Base-by-base conservation (phyloP, 768 basidiomycete genomes). In the Rossbeevera mucosa region DNA sequence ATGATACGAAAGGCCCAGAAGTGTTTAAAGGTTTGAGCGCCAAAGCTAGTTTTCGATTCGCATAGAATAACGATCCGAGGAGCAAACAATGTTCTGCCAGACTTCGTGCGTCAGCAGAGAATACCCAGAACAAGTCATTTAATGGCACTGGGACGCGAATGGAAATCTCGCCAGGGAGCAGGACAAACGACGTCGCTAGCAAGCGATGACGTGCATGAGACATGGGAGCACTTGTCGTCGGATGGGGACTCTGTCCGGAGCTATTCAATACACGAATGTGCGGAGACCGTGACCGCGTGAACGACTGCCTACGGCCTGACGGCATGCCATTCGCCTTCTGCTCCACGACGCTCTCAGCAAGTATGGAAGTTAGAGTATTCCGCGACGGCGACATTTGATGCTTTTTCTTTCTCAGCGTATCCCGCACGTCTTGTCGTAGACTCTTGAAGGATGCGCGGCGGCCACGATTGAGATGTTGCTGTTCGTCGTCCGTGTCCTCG, bases 281-380 rank as follows among this genome's bases (percentile, higher is more conserved):
- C 38, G 88, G 86, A 2, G 88, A 88, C 20, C 81, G 80, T 7
- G 88, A 88, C n/a, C 86, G 83, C 31, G 86, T 81, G 60, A 89
- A 87, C 1, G 80, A 65, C 44, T 71, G 70, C 47, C 76, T 74
- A 47, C 65, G 72, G 38, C 64, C 72, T 36, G n/a, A 36, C 45
- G 57, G 61, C 20, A 73, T 63, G 7, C 72, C 65, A 29, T 63
- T 69, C 63, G 54, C 56, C 64, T 52, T 67, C 72, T 46, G 70
- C 57, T 61, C 74, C 67, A 45, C 51, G 45, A 43, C 61, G 63
- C 49, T 71, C 64, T 54, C 68, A 30, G 41, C 48, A 47, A 48
- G 41, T n/a, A 43, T 36, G 44, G 57, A 67, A 52, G 48, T 73
- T 63, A 41, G 58, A 47, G 31, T 65, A 50, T 50, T 59, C 46